Conservation (phyloP, 1,284 basidiomycete species). For the Cutaneotrichosporon sp. region DNA sequence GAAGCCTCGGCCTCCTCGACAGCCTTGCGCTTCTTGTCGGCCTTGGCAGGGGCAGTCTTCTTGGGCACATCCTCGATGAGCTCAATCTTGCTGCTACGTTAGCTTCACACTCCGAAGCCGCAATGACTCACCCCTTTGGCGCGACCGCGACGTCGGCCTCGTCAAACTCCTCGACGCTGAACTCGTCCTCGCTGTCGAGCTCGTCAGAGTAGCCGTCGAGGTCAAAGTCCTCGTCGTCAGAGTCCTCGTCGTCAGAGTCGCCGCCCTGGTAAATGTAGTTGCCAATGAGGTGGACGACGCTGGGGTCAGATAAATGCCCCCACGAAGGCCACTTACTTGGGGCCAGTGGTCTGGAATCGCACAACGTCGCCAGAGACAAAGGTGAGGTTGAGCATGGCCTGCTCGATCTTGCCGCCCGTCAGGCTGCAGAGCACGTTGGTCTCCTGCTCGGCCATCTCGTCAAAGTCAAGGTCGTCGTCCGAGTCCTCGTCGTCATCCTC, state of each 20-base stretch:
- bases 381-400: slow-evolving; percentile 67
- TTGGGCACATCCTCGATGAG: slow-evolving; percentile 31
- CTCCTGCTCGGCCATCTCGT: slow-evolving; percentile 36
- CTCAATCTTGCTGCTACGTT: slow-evolving; percentile 34
- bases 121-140: slow-evolving; percentile 27
- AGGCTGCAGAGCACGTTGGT: slow-evolving; percentile 52
- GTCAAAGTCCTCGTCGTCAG: slow-evolving; percentile 47
- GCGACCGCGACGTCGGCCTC: slow-evolving; percentile 43
- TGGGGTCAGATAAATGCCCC: slow-evolving; percentile 41
- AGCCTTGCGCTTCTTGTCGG: slow-evolving; percentile 17
- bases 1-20: slow-evolving; percentile 13
- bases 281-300: slow-evolving; percentile 77
- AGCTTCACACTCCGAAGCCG: neutral
- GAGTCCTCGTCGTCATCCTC: slow-evolving; percentile 47
- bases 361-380: slow-evolving; percentile 67
- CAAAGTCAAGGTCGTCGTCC: slow-evolving; percentile 41
- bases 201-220: slow-evolving; percentile 49
- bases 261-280: slow-evolving; percentile 67
- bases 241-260: slow-evolving; percentile 46
- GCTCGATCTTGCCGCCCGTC: slow-evolving; percentile 61
- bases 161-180: slow-evolving; percentile 51
- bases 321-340: slow-evolving; percentile 57
- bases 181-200: slow-evolving; percentile 52
- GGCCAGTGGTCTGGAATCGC: slow-evolving; percentile 69
- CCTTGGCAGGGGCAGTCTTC: slow-evolving; percentile 13